Conservation (phyloP, 768 basidiomycete genomes). For the Pulveroboletus frians region DNA sequence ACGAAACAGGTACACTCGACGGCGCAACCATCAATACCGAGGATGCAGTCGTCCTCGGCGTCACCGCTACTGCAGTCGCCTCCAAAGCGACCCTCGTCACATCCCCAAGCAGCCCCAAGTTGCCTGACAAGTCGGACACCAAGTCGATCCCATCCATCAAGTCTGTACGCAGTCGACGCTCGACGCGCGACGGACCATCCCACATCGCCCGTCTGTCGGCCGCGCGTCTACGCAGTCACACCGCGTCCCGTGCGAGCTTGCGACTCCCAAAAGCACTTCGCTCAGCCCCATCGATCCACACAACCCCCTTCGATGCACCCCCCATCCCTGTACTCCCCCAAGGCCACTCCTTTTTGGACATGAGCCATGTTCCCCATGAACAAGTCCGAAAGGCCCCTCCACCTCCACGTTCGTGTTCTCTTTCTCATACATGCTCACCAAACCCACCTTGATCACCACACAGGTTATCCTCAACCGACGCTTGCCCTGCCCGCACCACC, state of each 20-base stretch:
- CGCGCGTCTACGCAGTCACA: conserved; percentile 58
- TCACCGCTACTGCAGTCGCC: conserved; percentile 36
- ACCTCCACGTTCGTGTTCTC: conserved; percentile 9
- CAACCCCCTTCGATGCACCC: conserved; percentile 28
- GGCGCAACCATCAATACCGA: conserved; percentile 23
- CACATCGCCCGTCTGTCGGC: conserved; percentile 48
- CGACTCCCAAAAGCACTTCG: conserved; percentile 46
- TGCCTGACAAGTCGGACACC: conserved; percentile 11
- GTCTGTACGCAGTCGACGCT: conserved; percentile 24
- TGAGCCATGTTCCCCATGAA: conserved; percentile 31
- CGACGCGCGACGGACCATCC: conserved; percentile 26
- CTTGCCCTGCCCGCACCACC: conserved; percentile 16
- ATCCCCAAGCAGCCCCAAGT: conserved; percentile 1
- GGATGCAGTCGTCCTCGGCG: conserved; percentile 32
- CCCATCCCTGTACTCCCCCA: conserved; percentile 29
- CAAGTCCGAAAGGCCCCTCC: conserved; percentile 22
- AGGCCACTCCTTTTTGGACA: conserved; percentile 32
- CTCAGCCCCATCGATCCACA: conserved; percentile 29
- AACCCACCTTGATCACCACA: not conserved
- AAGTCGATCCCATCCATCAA: conserved; percentile 24
- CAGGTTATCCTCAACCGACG: conserved; percentile 16
- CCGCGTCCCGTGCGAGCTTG: conserved; percentile 62
- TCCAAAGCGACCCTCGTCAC: conserved; percentile 33
- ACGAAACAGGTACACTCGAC: conserved; percentile 25
- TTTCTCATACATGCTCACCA: not conserved